phyloP scores from a whole-genome alignment of 2,329 filamentous ascomycete genomes.

The Herpotrichia juniperi region DNA sequence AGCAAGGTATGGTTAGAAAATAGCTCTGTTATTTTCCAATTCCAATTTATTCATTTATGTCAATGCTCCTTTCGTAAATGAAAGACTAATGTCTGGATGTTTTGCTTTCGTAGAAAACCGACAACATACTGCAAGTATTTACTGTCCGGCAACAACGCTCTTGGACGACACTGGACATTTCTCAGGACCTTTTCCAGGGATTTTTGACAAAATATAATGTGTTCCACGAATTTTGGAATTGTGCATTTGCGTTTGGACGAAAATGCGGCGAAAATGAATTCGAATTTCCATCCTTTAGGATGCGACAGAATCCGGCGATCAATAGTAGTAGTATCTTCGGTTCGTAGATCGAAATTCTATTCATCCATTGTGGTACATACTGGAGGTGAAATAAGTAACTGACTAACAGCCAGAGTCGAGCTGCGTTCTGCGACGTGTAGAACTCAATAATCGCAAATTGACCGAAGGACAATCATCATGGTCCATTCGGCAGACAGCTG shows the following conservation, averaged over 20 bases:
- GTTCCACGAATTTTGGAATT: slow-evolving; percentile 13
- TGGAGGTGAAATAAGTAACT: background rate
- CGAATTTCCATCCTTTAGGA: slow-evolving; percentile 11
- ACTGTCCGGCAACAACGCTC: slow-evolving; percentile 9
- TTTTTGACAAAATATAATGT: background rate
- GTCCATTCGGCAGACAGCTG: slow-evolving; percentile 15
- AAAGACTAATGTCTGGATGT: background rate
- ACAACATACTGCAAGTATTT: slow-evolving; percentile 6
- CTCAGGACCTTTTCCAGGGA: background rate
- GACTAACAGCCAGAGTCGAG: slow-evolving; percentile 5
- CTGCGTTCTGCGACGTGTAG: slow-evolving; percentile 12
- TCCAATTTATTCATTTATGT: background rate
- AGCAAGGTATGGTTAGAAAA: slow-evolving; percentile 1
- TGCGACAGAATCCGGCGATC: background rate
- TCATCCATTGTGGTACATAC: background rate
- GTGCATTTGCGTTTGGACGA: slow-evolving; percentile 3
- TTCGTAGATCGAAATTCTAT: background rate
- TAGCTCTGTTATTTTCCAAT: background rate
- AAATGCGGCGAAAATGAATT: slow-evolving; percentile 10
- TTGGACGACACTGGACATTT: slow-evolving; percentile 12
- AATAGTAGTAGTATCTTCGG: slow-evolving; percentile 1
- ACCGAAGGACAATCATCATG: slow-evolving; percentile 11
- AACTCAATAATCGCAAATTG: slow-evolving; percentile 2
- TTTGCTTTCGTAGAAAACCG: background rate
- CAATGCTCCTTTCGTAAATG: background rate